Evolutionary conservation across 129 eudicot genomes (phyloP).

Genomic region (Dittrichia graveolens): DNA sequence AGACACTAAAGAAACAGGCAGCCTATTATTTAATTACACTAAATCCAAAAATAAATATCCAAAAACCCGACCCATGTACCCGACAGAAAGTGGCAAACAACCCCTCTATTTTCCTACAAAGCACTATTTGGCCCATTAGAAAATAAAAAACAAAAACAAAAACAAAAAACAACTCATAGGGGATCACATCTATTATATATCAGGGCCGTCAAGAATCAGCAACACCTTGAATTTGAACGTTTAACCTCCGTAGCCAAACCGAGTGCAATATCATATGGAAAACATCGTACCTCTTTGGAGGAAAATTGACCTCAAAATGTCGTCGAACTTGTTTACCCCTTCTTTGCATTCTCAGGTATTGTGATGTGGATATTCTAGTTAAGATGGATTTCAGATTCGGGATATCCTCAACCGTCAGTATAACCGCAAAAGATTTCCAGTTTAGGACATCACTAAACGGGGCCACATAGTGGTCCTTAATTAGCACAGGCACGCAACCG

Average conservation of each 20-base stretch:
- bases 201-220: slow-evolving; percentile 33
- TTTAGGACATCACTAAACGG: slow-evolving; percentile 80
- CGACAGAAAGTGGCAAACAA: slow-evolving; percentile 7
- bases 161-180: not conserved
- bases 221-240: slow-evolving; percentile 41
- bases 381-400: slow-evolving; percentile 61
- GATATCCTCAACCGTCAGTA: slow-evolving; percentile 51
- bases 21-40: not conserved
- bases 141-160: not conserved
- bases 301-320: slow-evolving; percentile 66
- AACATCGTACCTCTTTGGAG: slow-evolving; percentile 72
- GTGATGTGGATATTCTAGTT: slow-evolving; percentile 39
- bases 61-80: slow-evolving; percentile 22
- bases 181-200: not conserved
- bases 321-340: slow-evolving; percentile 54
- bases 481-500: slow-evolving; percentile 77
- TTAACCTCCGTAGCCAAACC: slow-evolving; percentile 80
- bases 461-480: slow-evolving; percentile 55
- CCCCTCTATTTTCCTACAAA: slow-evolving; percentile 31
- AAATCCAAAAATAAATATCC: not conserved
- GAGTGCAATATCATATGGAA: slow-evolving; percentile 86
- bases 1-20: not conserved
- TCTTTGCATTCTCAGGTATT: slow-evolving; percentile 57
- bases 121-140: slow-evolving; percentile 8
- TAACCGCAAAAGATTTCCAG: slow-evolving; percentile 69